Percentiles rank a stretch among this genome's conserved stretches.
phyloP scores from a whole-genome alignment of 2,329 filamentous ascomycete species.

The Colletotrichum cordylinicola region DNA sequence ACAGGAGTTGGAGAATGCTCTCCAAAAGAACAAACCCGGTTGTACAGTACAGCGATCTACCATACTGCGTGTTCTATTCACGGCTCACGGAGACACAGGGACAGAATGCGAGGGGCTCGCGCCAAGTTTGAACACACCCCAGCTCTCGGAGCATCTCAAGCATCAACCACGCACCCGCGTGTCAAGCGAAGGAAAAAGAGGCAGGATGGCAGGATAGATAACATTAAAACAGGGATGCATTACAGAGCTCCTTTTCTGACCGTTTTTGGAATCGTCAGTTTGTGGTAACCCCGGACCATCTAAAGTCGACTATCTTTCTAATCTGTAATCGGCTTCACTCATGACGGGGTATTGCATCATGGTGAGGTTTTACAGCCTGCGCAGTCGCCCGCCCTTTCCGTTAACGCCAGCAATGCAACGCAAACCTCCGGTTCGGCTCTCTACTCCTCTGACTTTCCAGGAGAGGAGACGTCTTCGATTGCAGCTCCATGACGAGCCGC shows the following conservation, averaged over 20 bases:
- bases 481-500: neutral
- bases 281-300: neutral
- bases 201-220: neutral
- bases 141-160: neutral
- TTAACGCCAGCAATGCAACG: conserved; percentile 8
- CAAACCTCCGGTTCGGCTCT: neutral
- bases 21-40: neutral
- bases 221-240: neutral
- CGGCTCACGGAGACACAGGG: neutral
- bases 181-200: neutral
- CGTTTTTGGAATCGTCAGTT: neutral
- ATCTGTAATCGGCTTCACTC: neutral
- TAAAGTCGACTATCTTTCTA: neutral
- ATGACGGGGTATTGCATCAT: neutral
- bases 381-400: neutral
- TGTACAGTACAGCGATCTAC: neutral
- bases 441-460: neutral
- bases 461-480: neutral
- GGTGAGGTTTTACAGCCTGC: neutral
- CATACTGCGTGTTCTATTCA: neutral
- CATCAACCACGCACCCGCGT: neutral
- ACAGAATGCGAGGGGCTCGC: neutral
- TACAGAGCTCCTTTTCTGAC: neutral
- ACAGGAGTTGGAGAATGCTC: neutral
- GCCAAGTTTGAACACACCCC: neutral